Percentiles rank a stretch among this genome's conserved stretches.
Evolutionary conservation across 169 alveolate species (phyloP).

Genomic region (Ichthyophthirius multifiliis): DNA sequence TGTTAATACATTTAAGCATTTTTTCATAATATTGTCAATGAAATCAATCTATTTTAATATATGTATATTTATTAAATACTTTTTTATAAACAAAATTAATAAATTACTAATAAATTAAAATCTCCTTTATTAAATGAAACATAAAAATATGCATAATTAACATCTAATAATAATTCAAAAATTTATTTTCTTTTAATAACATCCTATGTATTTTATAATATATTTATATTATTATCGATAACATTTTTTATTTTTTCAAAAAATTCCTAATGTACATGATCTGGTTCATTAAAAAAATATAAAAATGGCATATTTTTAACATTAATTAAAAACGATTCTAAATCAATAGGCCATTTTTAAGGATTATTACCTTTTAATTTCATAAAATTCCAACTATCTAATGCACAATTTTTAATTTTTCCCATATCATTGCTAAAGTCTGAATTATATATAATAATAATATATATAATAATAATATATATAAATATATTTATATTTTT

Average conservation of each 20-base stretch:
- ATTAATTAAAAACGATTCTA: constrained; percentile 15
- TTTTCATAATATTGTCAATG: background rate
- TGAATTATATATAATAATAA: background rate
- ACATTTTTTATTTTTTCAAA: background rate
- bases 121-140: background rate
- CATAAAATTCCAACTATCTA: background rate
- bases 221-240: background rate
- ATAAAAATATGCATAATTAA: background rate
- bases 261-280: background rate
- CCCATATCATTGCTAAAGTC: background rate
- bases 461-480: background rate
- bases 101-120: constrained; percentile 7
- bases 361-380: constrained; percentile 20
- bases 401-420: background rate
- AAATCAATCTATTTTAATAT: background rate
- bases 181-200: constrained; percentile 22
- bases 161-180: constrained; percentile 12
- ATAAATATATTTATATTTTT: background rate
- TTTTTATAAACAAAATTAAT: background rate
- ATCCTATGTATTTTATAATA: background rate
- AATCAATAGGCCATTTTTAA: constrained; percentile 34
- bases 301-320: background rate
- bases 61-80: background rate
- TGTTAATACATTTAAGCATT: background rate
- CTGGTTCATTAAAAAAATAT: constrained; percentile 29